Base-by-base conservation (phyloP, 345 rosid genomes). In the Populus alba region DNA sequence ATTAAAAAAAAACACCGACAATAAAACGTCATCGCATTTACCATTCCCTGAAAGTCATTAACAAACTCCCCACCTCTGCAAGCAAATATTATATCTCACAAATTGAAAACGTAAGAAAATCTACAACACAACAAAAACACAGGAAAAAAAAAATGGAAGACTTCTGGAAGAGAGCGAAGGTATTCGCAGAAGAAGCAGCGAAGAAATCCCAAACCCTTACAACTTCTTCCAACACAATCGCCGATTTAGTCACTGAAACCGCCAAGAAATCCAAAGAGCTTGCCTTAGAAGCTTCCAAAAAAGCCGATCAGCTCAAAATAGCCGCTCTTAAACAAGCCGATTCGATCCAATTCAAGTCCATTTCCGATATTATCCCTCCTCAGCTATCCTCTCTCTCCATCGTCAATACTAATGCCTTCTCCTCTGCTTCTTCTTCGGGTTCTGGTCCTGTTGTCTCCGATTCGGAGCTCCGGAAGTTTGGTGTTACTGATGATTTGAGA, bases 221-320 rank as follows among this genome's bases (percentile, higher is more conserved):
- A 5, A 55, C 85, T 3, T 73, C 78, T 33, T 88, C 97, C 18
- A 81, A 89, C 70, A 89, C 75, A 33, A 81, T 93, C 75, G 86
- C 91, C 59, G 97, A 95, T 82, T 89, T 95, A 68, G 92, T 95
- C 68, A 86, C 96, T 41, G 98, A 92, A 70, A 95, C 99, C 25
- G 90, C 99, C 8, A 93, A 91, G 84, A 95, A 87, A 80, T 95
- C 99, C 49, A 92, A 92, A 71, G 97, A 93, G 57, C 84, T 95
- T 70, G 96, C 98, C n/a, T 73, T 90, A 20, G 99, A 95, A 78
- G 99, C 99, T 27, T 90, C 99, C 65, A 93, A 91, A 88, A 93
- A 86, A 70, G 94, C 91, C 75, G 92, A 91, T 74, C 85, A 88
- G 81, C 73, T 94, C 73, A 93, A 87, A 79, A 74, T 81, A 81